Conservation (phyloP, 768 basidiomycete genomes). For the Neoboletus subvelutipes region DNA sequence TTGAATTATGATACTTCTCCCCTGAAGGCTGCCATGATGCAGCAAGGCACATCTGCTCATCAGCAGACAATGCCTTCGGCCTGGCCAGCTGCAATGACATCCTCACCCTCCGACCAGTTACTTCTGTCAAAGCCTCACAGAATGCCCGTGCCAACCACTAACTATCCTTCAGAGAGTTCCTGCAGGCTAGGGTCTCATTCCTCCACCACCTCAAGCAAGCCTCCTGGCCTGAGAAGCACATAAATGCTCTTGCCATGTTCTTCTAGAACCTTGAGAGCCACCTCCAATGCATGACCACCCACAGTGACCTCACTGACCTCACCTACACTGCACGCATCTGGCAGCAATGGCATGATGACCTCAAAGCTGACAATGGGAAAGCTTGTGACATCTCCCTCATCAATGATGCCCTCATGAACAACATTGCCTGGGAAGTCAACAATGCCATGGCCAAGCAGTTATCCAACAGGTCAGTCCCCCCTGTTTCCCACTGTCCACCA, state of each 20-base stretch:
- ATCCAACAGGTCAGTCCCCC: not conserved
- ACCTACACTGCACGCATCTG: not conserved
- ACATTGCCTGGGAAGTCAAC: not conserved
- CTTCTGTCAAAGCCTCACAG: not conserved
- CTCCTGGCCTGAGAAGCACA: not conserved
- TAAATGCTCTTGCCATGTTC: not conserved
- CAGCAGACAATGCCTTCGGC: not conserved
- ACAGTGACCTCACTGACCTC: not conserved
- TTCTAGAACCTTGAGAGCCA: not conserved
- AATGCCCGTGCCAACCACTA: not conserved
- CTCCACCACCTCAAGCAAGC: too few relatives aligned
- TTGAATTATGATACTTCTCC: not conserved
- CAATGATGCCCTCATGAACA: not conserved
- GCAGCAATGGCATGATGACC: not conserved
- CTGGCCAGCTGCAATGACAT: not conserved
- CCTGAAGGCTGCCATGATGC: not conserved
- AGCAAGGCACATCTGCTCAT: not conserved
- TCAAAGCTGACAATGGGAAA: not conserved
- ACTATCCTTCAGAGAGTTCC: too few relatives aligned
- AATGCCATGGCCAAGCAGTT: not conserved
- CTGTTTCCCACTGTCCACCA: too few relatives aligned
- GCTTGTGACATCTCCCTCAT: not conserved
- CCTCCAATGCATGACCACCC: not conserved
- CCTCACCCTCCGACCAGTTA: not conserved
- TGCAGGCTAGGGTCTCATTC: too few relatives aligned